These are phyloP conservation scores for Persicaria maculosa DNA, from an alignment of 148 eudicot species.

Conservation along the genomic window DNA sequence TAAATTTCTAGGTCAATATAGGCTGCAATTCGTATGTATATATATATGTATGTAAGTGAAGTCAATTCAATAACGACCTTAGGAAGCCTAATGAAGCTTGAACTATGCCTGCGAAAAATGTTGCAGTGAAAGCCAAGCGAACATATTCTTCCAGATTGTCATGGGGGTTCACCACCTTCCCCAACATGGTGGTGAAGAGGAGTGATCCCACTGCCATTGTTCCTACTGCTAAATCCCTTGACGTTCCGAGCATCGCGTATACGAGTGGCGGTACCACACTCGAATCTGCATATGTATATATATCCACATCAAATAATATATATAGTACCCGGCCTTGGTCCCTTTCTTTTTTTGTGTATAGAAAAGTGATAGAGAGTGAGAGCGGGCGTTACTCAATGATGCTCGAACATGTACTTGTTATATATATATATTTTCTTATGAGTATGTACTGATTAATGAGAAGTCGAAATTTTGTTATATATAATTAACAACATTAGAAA, in stretches of 20 bases:
- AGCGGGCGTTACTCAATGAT: too few relatives aligned
- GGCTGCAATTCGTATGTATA: too few relatives aligned
- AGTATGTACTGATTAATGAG: too few relatives aligned
- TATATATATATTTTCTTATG: too few relatives aligned
- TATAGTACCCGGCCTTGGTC: too few relatives aligned
- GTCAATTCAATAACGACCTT: conserved; percentile 23
- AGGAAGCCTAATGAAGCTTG: conserved; percentile 52
- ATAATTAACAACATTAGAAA: too few relatives aligned
- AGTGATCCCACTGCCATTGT: conserved; percentile 58
- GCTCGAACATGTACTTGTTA: too few relatives aligned
- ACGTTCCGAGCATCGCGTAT: conserved; percentile 61
- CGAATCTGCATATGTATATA: conserved; percentile 34
- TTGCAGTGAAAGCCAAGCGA: conserved; percentile 45
- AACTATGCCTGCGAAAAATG: conserved; percentile 51
- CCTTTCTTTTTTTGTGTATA: too few relatives aligned
- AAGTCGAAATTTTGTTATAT: too few relatives aligned
- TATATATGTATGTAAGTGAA: neutral
- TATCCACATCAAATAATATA: too few relatives aligned
- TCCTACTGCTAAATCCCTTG: conserved; percentile 51
- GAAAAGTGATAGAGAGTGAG: too few relatives aligned
- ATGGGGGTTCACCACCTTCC: conserved; percentile 37
- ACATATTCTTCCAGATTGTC: conserved; percentile 36
- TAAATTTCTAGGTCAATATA: too few relatives aligned
- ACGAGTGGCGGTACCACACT: conserved; percentile 58
- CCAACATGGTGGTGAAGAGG: conserved; percentile 31